These are phyloP conservation scores for Aspergillus homomorphus DNA, from an alignment of 495 filamentous ascomycete species.

Conservation along the genomic window DNA sequence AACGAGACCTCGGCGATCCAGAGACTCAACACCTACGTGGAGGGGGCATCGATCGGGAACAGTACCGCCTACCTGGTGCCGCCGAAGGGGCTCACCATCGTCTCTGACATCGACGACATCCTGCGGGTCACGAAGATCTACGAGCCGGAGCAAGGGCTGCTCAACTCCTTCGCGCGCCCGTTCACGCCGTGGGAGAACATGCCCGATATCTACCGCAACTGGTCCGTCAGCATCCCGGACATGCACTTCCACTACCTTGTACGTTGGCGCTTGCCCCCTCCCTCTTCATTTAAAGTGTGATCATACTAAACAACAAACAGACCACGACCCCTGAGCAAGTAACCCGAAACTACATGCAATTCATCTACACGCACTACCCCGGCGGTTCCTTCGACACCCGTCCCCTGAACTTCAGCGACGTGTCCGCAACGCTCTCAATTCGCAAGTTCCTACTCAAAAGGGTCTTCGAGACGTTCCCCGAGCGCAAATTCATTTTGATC, in stretches of 20 bases:
- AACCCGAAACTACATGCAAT: slow-evolving; percentile 1
- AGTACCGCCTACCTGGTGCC: neutral
- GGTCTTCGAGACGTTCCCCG: slow-evolving; percentile 1
- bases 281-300: neutral
- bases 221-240: neutral
- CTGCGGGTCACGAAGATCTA: neutral
- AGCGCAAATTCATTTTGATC: neutral
- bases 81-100: neutral
- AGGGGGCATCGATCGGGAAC: neutral
- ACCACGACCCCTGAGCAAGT: neutral
- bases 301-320: neutral
- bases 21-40: neutral
- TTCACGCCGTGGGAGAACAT: slow-evolving; percentile 1
- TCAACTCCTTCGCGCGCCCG: neutral
- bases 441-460: neutral
- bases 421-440: neutral
- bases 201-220: slow-evolving; percentile 1
- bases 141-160: neutral
- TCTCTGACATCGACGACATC: slow-evolving; percentile 1
- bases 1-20: neutral
- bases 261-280: neutral
- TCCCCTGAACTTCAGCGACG: slow-evolving; percentile 3
- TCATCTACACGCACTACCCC: neutral
- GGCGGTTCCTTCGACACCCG: neutral
- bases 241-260: slow-evolving; percentile 2